Evolutionary conservation across 2,329 filamentous ascomycete species (phyloP), one percentile per base, ranked within the genome.

Genomic region (Colletotrichum graminicola): DNA sequence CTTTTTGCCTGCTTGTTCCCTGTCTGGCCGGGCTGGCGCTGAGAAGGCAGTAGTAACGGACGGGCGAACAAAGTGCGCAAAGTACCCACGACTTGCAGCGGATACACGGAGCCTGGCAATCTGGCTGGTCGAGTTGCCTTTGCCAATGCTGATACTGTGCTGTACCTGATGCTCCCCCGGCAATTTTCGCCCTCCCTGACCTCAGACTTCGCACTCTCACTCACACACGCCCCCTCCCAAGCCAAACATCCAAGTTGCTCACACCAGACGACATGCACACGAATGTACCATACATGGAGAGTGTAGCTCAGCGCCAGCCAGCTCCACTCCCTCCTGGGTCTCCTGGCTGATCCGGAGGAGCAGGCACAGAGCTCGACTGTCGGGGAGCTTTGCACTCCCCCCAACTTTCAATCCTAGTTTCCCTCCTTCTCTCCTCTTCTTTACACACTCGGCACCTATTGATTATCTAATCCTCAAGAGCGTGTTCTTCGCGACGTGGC

Each of bases 361-460:
- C 52, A 71, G 47, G 49, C 57, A 54, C 59, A 60, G 69, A 64
- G 59, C 69, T 64, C 34, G 60, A 72, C 65, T 69, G 69, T 76
- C 75, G 75, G 76, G 77, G 79, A 80, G 79, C 79, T 73, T 57
- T 66, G 67, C 75, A 73, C 77, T 76, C 78, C 78, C 78, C 74
- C 71, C 71, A 74, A 67, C 71, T 75, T 75, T 57, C 43, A 70
- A 57, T 70, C 75, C 77, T 74, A 67, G 73, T 74, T 78, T 39
- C 69, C 76, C 78, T 75, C 60, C 76, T 78, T 75, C 77, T 79
- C 75, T 76, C 75, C 64, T 62, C 61, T 71, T 59, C 41, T 65
- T 54, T 29, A 32, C 32, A 26, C 34, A 41, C n/a, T 5, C 45
- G 18, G 34, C n/a, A 32, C n/a, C 12, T 10, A 52, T 21, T 52